phyloP scores from a whole-genome alignment of 768 basidiomycete species.

The Lactarius hengduanensis region DNA sequence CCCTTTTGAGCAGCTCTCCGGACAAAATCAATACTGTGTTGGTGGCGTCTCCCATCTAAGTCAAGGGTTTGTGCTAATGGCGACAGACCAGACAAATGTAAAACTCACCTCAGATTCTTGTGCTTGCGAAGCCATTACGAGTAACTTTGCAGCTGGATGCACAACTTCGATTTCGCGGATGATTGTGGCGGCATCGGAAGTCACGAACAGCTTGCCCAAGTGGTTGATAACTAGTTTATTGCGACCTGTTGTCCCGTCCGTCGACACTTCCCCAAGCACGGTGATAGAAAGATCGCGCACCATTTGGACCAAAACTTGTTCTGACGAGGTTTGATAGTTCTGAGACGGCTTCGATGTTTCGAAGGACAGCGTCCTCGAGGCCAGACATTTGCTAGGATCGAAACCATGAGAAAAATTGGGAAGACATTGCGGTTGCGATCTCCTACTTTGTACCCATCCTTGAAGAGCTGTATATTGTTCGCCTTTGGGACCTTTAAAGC shows the following conservation, averaged over 20 bases:
- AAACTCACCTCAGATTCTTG: slow-evolving; percentile 85
- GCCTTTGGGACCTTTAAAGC: slow-evolving; percentile 92
- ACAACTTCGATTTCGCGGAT: slow-evolving; percentile 98
- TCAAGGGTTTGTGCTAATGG: slow-evolving; percentile 1
- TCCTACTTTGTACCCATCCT: slow-evolving; percentile 91
- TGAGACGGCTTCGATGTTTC: slow-evolving; percentile 94
- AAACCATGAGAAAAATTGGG: neutral
- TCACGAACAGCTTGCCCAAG: slow-evolving; percentile 92
- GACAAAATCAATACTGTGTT: slow-evolving; percentile 94
- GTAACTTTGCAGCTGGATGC: slow-evolving; percentile 96
- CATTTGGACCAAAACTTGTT: slow-evolving; percentile 96
- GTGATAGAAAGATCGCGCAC: slow-evolving; percentile 45
- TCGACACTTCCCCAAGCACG: neutral
- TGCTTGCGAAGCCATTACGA: slow-evolving; percentile 98
- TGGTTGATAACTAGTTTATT: slow-evolving; percentile 99
- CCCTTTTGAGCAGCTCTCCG: slow-evolving; percentile 91
- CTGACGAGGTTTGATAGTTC: slow-evolving; percentile 94
- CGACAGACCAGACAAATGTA: neutral
- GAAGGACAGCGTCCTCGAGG: slow-evolving; percentile 93
- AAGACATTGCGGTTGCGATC: neutral
- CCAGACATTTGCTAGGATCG: slow-evolving; percentile 69
- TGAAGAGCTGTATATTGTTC: slow-evolving; percentile 89
- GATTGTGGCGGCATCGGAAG: slow-evolving; percentile 98
- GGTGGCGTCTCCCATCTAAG: slow-evolving; percentile 92
- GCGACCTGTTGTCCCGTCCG: slow-evolving; percentile 53